Evolutionary conservation across 2,329 filamentous ascomycete species (phyloP), one percentile per base, ranked within the genome.

Genomic region (Exserohilum turcica): DNA sequence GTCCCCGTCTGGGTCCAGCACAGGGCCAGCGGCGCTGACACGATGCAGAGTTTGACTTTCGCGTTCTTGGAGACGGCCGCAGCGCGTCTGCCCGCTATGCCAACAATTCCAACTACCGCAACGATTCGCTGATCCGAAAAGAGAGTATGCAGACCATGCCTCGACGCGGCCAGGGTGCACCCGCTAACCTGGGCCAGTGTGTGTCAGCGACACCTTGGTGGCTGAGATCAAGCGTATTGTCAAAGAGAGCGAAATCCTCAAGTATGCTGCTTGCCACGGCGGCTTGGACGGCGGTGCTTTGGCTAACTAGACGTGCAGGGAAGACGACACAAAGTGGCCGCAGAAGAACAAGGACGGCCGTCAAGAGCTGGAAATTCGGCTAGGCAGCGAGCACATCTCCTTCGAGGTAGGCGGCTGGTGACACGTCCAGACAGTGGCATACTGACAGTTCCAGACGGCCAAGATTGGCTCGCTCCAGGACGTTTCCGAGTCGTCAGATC

Each of bases 21-120:
- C 31, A 32, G 27, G 1, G 8, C 13, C 3, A 1, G 29, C n/a
- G 31, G 15, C 36, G 13, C 63, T 69, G 27, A 70, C 16, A 24
- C 24, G 33, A n/a, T 31, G 1, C 12, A 97, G 93, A 99, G 77
- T 99, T 99, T 75, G 94, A 99, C 75, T 94, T 99, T 70, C 86
- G 93, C 50, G 91, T 92, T 19, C 85, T 97, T 39, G 91, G 91
- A 48, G 94, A 99, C 74, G 94, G 94, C 45, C 86, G 91, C 57
- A 97, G 92, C 73, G 94, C 94, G 6, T 90, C 94, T 46, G 92
- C 93, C 28, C 88, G 94, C 77, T 99, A 99, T 78, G 94, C 94
- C 61, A 99, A 99, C 82, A 99, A 99, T 78, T 97, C 93, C 52
- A 99, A 99, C 79, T 99, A 99, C 79, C 88, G 94, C 71, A 99